Percentiles rank a stretch among this genome's conserved stretches.
Conservation (phyloP, 305 asterid species). For the Rubia tinctorum region DNA sequence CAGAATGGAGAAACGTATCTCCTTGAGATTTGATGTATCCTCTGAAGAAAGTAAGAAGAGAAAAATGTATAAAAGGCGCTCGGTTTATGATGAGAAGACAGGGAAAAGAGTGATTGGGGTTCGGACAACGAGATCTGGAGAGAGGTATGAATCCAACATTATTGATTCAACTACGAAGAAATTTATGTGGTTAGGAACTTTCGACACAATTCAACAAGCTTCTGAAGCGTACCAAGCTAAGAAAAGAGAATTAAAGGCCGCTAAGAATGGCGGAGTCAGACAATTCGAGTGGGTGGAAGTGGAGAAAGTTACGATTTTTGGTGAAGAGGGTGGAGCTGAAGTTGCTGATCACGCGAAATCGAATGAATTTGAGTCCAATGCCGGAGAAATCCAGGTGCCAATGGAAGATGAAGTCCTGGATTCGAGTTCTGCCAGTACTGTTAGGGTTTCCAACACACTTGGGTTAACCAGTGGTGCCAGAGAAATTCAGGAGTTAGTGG, state of each 20-base stretch:
- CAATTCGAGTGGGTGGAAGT: not conserved
- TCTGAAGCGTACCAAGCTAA: not conserved
- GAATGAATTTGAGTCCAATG: too few species aligned
- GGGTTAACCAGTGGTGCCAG: not conserved
- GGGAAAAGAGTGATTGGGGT: not conserved
- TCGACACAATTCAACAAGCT: not conserved
- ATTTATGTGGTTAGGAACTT: not conserved
- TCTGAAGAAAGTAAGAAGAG: too few species aligned
- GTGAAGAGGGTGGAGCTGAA: too few species aligned
- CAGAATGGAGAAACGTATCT: not conserved
- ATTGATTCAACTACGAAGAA: not conserved
- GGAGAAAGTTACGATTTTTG: not conserved
- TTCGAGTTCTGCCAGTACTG: too few species aligned
- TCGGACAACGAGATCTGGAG: not conserved
- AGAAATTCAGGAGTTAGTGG: too few species aligned
- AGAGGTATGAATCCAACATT: not conserved
- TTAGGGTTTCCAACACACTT: not conserved
- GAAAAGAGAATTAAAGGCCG: not conserved
- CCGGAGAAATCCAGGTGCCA: not conserved
- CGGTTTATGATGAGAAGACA: not conserved
- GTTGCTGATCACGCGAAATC: too few species aligned
- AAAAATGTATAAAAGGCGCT: not conserved
- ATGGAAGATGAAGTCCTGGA: not conserved
- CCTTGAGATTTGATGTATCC: not conserved
- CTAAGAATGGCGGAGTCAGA: not conserved